Base-by-base conservation (phyloP, 306 rosid genomes). In the Corylus avellana region DNA sequence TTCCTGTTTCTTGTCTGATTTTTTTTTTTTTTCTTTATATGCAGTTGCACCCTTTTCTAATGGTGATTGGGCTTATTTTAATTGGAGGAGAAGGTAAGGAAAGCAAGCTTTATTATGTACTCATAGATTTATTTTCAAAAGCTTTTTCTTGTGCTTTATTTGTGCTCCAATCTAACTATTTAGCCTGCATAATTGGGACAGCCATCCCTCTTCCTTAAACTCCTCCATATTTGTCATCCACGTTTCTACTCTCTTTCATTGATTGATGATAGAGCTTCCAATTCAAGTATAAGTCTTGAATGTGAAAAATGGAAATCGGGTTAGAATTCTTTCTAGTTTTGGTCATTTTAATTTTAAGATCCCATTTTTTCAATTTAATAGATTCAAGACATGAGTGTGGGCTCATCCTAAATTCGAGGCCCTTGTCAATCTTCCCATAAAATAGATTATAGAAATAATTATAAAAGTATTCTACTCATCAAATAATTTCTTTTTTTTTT, bases 1-100 rank as follows among this genome's bases (percentile, higher is more conserved):
- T 75, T 22, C 18, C 47, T 1, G 7, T 27, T 42, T 10, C 13
- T 47, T 53, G 6, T 2, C 48, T 70, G 42, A 67, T 39, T 11
- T 64, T 22, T 44, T 54, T 25, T 12, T 50, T 18, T 70, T 17
- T 16, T 64, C 12, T 69, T 10, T 42, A 2, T 83, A 55, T 75
- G 72, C 88, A 93, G 98, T 72, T 91, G 48, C 95, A 93, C 84
- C 88, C 90, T 29, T 75, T 90, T 57, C 70, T 93, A 12, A 91
- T 90, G 98, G 79, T 82, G 11, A 78, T 90, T 44, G 97, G 98
- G 49, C 86, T 86, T 54, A 78, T 90, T 74, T 69, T 91, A 44
- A 78, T 90, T 71, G 89, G 86, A 13, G 95, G 97, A 85, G 91
- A 93, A 91, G 97, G 98, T 93, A 82, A 64, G 29, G 8, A 62